Percentiles rank a stretch among this genome's conserved stretches.
Conservation (phyloP, 176 grass and related monocot genomes). For the Leersia perrieri region DNA sequence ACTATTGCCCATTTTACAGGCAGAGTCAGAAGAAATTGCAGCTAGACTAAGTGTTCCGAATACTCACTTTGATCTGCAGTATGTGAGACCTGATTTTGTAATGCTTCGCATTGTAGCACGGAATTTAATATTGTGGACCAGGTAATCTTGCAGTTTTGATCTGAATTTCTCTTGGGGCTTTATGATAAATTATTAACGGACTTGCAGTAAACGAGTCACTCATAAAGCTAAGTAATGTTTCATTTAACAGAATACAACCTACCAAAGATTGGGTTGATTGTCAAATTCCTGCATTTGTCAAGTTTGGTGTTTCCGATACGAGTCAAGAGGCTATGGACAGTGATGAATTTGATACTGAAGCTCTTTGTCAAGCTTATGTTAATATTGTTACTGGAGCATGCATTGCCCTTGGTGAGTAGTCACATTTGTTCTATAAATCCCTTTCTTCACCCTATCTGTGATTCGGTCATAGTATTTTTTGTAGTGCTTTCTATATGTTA, state of each 20-base stretch:
- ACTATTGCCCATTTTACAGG: slow-evolving; percentile 47
- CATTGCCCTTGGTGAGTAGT: slow-evolving; percentile 78
- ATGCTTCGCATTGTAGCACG: slow-evolving; percentile 88
- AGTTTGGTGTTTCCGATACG: slow-evolving; percentile 54
- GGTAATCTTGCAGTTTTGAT: slow-evolving; percentile 51
- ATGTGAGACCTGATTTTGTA: slow-evolving; percentile 95
- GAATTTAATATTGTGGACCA: slow-evolving; percentile 93
- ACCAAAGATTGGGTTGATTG: slow-evolving; percentile 72
- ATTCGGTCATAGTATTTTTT: not conserved
- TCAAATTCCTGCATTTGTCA: slow-evolving; percentile 85
- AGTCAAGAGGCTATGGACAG: slow-evolving; percentile 51
- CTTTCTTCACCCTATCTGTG: not conserved
- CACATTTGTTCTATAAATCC: slow-evolving; percentile 20
- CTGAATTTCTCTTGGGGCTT: not conserved
- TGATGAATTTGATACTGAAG: slow-evolving; percentile 77
- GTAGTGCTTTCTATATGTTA: not conserved
- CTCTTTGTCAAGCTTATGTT: slow-evolving; percentile 90
- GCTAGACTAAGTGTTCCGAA: slow-evolving; percentile 67
- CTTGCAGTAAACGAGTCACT: not conserved
- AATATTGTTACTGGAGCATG: slow-evolving; percentile 90
- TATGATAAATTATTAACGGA: not conserved
- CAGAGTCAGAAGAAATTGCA: slow-evolving; percentile 80
- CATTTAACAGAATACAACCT: slow-evolving; percentile 65
- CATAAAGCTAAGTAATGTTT: slow-evolving; percentile 19
- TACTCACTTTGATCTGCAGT: slow-evolving; percentile 88